Base-by-base conservation (phyloP, 2,329 filamentous ascomycete species). In the Diaporthe ampelina region DNA sequence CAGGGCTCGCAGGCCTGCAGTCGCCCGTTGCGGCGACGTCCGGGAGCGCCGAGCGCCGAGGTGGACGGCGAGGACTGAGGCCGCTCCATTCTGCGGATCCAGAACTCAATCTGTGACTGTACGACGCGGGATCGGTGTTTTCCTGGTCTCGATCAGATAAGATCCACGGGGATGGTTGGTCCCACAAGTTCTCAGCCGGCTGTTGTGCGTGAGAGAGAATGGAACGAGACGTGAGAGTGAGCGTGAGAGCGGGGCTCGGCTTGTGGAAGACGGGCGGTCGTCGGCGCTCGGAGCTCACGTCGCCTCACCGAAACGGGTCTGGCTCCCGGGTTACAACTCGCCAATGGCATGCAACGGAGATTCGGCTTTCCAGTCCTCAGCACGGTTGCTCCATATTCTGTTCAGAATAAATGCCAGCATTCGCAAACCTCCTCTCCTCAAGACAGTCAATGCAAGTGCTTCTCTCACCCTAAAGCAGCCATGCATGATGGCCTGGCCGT, bases 1-100 rank as follows among this genome's bases (percentile, higher is more conserved):
- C 84, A 86, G 32, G 83, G 83, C 78, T 85, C 81, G 57, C 80
- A 80, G 8, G 78, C 78, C 52, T 77, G 75, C 7, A 73, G 63
- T 10, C 75, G 73, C 7, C 75, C 75, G 26, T 76, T 76, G 9
- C 75, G 61, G 37, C 75, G 74, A 79, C 74, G 79, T 68, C 72
- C 45, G n/a, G 71, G 70, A 61, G 43, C 37, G 69, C 58, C 69
- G 73, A 70, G 72, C 57, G 67, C 69, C 72, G 52, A 70, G 52
- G 67, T 52, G 69, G 56, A 32, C 59, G 68, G 8, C 37, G 24
- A 40, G 10, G 57, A 29, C 10, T 17, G n/a, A 32, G 69, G n/a
- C 17, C 29, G 32, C 45, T 54, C 69, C 69, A 72, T 72, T 9
- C 37, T 40, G 29, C 19, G 32, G 26, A 8, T n/a, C 21, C 15